A percentile compares a stretch with the other conserved stretches of the same genome.
These are phyloP conservation scores for Stereocaulon alpinum DNA, from an alignment of 495 filamentous ascomycete species.

Conservation along the genomic window DNA sequence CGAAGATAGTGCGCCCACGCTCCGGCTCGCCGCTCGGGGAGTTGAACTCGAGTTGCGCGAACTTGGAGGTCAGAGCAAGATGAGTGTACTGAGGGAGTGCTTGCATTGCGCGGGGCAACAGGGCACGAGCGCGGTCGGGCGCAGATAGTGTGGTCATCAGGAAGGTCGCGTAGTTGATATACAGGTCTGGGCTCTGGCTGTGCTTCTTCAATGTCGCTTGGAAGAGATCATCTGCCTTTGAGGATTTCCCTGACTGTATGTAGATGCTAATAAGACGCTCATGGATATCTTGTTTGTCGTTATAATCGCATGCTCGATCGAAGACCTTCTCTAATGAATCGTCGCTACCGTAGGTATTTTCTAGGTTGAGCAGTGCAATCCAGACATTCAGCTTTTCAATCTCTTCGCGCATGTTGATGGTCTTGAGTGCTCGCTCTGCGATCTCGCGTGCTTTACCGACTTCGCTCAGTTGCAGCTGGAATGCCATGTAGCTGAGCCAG, in stretches of 20 bases:
- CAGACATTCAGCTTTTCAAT: slow-evolving; percentile 89
- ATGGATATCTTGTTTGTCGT: slow-evolving; percentile 82
- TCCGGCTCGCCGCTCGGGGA: slow-evolving; percentile 75
- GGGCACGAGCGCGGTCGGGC: slow-evolving; percentile 63
- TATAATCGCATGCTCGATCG: slow-evolving; percentile 86
- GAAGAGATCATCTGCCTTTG: slow-evolving; percentile 89
- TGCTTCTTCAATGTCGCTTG: slow-evolving; percentile 76
- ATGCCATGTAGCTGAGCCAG: slow-evolving; percentile 95
- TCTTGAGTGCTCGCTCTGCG: slow-evolving; percentile 78
- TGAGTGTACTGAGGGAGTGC: slow-evolving; percentile 63
- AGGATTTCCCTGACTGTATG: slow-evolving; percentile 75
- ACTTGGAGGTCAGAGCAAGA: slow-evolving; percentile 69
- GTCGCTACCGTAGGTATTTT: slow-evolving; percentile 79
- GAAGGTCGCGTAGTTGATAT: slow-evolving; percentile 92
- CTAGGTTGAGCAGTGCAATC: slow-evolving; percentile 87
- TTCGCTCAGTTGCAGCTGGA: slow-evolving; percentile 86
- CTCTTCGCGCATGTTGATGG: slow-evolving; percentile 78
- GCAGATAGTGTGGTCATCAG: slow-evolving; percentile 58
- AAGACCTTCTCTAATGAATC: slow-evolving; percentile 81
- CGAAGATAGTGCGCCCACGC: slow-evolving; percentile 88
- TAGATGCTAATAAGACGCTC: slow-evolving; percentile 87
- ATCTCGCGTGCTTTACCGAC: slow-evolving; percentile 74
- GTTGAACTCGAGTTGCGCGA: slow-evolving; percentile 83
- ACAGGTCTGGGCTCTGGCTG: slow-evolving; percentile 62
- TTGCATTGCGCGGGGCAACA: slow-evolving; percentile 81